phyloP scores from a whole-genome alignment of 2,329 filamentous ascomycete species.

The Pseudocercospora musae region DNA sequence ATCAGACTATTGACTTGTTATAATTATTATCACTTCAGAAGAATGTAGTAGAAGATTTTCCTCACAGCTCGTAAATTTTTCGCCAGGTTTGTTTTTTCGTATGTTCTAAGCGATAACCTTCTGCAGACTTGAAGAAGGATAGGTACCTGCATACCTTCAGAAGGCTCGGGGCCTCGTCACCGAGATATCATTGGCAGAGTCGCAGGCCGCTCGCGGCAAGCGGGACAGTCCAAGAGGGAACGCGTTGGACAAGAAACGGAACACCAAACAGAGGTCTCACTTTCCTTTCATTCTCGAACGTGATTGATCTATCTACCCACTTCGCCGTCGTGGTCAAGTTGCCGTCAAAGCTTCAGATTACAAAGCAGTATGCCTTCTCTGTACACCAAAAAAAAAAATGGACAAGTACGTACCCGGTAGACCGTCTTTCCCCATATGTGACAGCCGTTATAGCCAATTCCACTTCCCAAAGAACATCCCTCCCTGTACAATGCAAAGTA shows the following conservation, averaged over 20 bases:
- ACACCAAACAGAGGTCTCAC: not conserved
- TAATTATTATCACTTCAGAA: not conserved
- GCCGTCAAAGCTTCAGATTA: not conserved
- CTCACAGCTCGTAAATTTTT: not conserved
- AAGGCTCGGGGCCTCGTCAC: not conserved
- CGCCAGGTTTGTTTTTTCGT: too few species aligned
- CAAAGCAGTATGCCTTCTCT: not conserved
- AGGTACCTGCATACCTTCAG: not conserved
- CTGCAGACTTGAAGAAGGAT: not conserved
- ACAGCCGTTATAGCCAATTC: not conserved
- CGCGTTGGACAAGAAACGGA: too few species aligned
- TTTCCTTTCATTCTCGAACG: not conserved
- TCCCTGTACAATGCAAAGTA: constrained; percentile 1
- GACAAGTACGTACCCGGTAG: not conserved
- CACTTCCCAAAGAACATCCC: not conserved
- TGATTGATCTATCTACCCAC: not conserved
- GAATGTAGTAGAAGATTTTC: not conserved
- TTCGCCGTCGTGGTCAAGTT: not conserved
- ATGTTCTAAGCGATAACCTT: not conserved
- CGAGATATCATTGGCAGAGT: not conserved
- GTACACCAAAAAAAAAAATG: not conserved
- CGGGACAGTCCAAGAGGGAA: not conserved
- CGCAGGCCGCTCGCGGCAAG: too few species aligned
- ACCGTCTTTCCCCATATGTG: not conserved
- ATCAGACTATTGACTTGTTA: not conserved